These are phyloP conservation scores for Letharia columbiana DNA, from an alignment of 495 filamentous ascomycete genomes.

Conservation along the genomic window DNA sequence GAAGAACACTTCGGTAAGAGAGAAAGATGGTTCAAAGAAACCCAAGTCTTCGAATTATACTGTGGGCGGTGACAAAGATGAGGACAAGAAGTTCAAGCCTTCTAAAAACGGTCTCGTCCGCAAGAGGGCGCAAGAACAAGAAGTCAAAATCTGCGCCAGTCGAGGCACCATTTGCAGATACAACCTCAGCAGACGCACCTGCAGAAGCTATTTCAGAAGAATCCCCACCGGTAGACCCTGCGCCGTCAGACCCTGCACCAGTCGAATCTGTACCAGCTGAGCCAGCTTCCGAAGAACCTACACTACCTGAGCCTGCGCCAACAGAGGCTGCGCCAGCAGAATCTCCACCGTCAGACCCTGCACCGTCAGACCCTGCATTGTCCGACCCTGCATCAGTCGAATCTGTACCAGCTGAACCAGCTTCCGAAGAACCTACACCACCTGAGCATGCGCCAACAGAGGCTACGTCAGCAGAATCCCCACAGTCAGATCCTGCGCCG, in stretches of 20 bases:
- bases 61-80: constrained; percentile 4
- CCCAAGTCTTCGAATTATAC: constrained; percentile 2
- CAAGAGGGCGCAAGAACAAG: constrained; percentile 8
- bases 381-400: constrained; percentile 1
- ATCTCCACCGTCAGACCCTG: not conserved
- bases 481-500: not conserved
- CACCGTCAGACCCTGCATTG: not conserved
- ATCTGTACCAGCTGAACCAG: not conserved
- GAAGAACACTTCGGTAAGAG: constrained; percentile 11
- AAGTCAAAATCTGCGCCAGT: constrained; percentile 9
- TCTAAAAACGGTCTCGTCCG: not conserved
- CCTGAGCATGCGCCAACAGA: constrained; percentile 10
- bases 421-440: not conserved
- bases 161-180: constrained; percentile 1
- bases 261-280: not conserved
- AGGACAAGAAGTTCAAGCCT: constrained; percentile 8
- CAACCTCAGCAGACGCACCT: constrained; percentile 7
- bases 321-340: constrained; percentile 1
- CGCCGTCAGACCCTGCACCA: not conserved
- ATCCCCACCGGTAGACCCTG: not conserved
- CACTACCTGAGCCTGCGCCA: not conserved
- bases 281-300: not conserved
- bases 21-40: constrained; percentile 4
- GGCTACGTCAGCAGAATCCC: not conserved
- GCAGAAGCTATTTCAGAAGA: constrained; percentile 1